Conservation (phyloP, 176 grass and related monocot species). For the Areca catechu region DNA sequence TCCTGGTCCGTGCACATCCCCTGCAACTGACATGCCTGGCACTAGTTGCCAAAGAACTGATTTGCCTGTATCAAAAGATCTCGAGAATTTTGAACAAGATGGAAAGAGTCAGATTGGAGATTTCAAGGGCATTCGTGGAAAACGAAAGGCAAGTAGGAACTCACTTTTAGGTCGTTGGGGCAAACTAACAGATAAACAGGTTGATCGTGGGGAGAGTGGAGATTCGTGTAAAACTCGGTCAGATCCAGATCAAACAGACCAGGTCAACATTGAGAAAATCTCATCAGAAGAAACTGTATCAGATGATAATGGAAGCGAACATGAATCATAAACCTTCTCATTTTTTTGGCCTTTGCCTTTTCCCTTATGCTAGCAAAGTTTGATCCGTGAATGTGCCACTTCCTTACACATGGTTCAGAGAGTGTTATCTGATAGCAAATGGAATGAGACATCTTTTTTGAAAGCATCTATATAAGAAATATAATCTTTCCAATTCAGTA, state of each 20-base stretch:
- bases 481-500: slow-evolving; percentile 38
- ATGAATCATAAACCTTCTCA: slow-evolving; percentile 10
- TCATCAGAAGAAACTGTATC: slow-evolving; percentile 27
- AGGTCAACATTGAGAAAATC: slow-evolving; percentile 4
- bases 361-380: slow-evolving; percentile 30
- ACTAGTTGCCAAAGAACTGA: slow-evolving; percentile 19
- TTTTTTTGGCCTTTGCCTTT: slow-evolving; percentile 37
- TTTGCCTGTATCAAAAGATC: neutral
- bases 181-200: slow-evolving; percentile 14
- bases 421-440: slow-evolving; percentile 29
- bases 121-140: neutral
- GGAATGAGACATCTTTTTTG: slow-evolving; percentile 18
- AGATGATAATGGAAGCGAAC: slow-evolving; percentile 26
- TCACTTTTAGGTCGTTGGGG: slow-evolving; percentile 5
- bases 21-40: slow-evolving; percentile 17
- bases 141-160: neutral
- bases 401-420: slow-evolving; percentile 34
- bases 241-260: slow-evolving; percentile 9
- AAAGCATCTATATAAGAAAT: slow-evolving; percentile 41
- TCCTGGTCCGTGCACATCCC: slow-evolving; percentile 7
- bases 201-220: slow-evolving; percentile 12
- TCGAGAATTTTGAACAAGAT: slow-evolving; percentile 19
- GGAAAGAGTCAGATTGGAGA: neutral
- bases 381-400: slow-evolving; percentile 5
- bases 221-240: slow-evolving; percentile 12